These are phyloP conservation scores for Rhizopus microsporus DNA, from an alignment of 371 early-diverging fungal species.

Conservation along the genomic window DNA sequence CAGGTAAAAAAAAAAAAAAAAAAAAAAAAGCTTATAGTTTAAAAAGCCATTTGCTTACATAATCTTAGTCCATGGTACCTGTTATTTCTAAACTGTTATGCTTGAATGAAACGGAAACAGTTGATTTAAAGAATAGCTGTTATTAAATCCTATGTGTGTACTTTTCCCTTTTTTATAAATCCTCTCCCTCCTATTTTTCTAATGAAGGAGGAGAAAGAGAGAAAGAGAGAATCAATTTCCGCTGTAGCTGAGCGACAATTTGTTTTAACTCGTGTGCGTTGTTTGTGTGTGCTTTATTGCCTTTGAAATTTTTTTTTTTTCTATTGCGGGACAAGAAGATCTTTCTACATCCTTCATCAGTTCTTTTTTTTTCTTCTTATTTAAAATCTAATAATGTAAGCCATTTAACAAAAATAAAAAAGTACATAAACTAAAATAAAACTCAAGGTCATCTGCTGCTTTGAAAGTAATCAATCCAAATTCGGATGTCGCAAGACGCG, in stretches of 20 bases:
- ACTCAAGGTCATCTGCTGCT: constrained; percentile 58
- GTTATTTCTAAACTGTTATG: constrained; percentile 45
- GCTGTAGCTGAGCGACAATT: no score
- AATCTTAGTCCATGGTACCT: constrained; percentile 44
- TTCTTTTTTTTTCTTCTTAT: constrained; percentile 10
- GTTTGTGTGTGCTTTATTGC: no score
- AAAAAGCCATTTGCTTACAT: neutral
- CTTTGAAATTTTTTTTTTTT: constrained; percentile 10
- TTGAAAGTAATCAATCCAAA: constrained; percentile 95
- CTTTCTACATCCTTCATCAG: constrained; percentile 18
- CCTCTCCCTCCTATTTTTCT: no score
- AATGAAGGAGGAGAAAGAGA: no score
- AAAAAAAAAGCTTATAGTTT: neutral
- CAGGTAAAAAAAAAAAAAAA: constrained; percentile 35
- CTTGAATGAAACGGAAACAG: constrained; percentile 44
- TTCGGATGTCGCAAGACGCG: constrained; percentile 96
- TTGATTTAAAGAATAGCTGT: constrained; percentile 23
- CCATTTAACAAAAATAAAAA: no score
- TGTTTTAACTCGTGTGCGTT: no score
- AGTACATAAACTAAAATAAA: constrained; percentile 1
- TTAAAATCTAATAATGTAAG: constrained; percentile 1
- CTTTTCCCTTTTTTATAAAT: no score
- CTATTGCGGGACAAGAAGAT: constrained; percentile 7
- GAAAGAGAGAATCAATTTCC: no score
- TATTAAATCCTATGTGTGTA: no score